These are phyloP conservation scores for Hansenula sp. DNA, from an alignment of 1,139 yeast genomes.

Conservation along the genomic window DNA sequence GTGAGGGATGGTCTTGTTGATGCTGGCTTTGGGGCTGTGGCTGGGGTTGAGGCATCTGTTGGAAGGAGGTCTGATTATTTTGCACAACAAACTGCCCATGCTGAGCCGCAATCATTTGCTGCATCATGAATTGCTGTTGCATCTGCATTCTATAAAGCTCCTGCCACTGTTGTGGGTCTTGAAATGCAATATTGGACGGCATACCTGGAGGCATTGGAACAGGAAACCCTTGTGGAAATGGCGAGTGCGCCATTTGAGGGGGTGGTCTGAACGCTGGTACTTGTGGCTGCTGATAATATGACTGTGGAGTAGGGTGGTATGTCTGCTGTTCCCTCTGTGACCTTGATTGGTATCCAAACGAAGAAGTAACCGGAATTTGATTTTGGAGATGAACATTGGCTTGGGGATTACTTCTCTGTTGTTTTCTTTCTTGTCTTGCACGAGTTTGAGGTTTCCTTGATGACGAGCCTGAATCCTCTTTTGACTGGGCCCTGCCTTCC, in stretches of 20 bases:
- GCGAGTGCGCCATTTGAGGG: constrained; percentile 8
- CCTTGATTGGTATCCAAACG: constrained; percentile 17
- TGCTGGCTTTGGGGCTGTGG: neutral
- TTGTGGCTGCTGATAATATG: neutral
- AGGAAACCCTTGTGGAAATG: constrained; percentile 15
- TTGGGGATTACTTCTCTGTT: constrained; percentile 11
- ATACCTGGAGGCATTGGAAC: neutral
- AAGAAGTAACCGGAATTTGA: constrained; percentile 5
- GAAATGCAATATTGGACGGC: constrained; percentile 5
- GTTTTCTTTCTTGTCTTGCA: constrained; percentile 10
- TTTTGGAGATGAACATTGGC: constrained; percentile 9
- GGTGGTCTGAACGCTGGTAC: constrained; percentile 1
- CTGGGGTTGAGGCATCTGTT: neutral
- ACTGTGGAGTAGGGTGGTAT: constrained; percentile 5
- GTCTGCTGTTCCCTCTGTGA: constrained; percentile 20
- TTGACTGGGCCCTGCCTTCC: neutral
- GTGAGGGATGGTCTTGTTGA: neutral
- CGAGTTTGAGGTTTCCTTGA: constrained; percentile 4
- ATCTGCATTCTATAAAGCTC: constrained; percentile 25
- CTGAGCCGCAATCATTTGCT: constrained; percentile 22
- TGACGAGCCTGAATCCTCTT: neutral
- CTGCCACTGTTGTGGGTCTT: constrained; percentile 12
- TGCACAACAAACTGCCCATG: constrained; percentile 14
- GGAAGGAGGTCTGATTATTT: neutral
- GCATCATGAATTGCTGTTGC: constrained; percentile 26